phyloP scores from a whole-genome alignment of 2,329 filamentous ascomycete genomes.

The Blumeria graminis region DNA sequence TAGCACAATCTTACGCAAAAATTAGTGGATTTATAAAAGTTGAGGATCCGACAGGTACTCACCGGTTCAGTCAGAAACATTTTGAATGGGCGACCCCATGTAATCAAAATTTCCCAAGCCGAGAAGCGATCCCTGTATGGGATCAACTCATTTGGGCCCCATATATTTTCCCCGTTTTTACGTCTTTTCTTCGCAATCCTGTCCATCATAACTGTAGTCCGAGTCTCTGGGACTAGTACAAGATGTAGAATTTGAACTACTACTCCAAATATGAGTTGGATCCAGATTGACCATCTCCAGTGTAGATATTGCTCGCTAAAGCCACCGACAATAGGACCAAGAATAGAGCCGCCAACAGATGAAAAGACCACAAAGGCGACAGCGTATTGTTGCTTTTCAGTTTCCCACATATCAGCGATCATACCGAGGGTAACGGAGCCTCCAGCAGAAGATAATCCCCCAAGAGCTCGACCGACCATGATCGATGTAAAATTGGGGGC shows the following conservation, averaged over 20 bases:
- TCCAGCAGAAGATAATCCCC: conserved; percentile 46
- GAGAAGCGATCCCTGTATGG: conserved; percentile 34
- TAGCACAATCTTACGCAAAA: conserved; percentile 29
- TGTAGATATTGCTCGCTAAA: conserved; percentile 41
- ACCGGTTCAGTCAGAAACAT: conserved; percentile 48
- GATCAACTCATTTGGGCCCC: conserved; percentile 48
- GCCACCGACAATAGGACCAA: conserved; percentile 57
- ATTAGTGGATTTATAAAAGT: neutral
- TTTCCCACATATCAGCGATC: conserved; percentile 52
- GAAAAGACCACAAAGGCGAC: conserved; percentile 58
- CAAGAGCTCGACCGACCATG: conserved; percentile 44
- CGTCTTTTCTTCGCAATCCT: conserved; percentile 52
- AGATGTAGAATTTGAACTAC: conserved; percentile 43
- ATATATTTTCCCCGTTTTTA: conserved; percentile 32
- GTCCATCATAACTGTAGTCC: conserved; percentile 56
- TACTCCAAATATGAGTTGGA: conserved; percentile 56
- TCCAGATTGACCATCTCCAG: conserved; percentile 68
- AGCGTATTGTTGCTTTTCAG: conserved; percentile 48
- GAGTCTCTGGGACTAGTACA: conserved; percentile 51
- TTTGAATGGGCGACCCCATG: conserved; percentile 40
- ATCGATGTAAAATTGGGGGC: conserved; percentile 49
- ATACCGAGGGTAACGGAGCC: conserved; percentile 52
- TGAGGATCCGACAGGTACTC: neutral
- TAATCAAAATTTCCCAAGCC: conserved; percentile 27
- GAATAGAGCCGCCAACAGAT: conserved; percentile 51